phyloP scores from a whole-genome alignment of 148 eudicot genomes.

The Amaranthus palmeri region DNA sequence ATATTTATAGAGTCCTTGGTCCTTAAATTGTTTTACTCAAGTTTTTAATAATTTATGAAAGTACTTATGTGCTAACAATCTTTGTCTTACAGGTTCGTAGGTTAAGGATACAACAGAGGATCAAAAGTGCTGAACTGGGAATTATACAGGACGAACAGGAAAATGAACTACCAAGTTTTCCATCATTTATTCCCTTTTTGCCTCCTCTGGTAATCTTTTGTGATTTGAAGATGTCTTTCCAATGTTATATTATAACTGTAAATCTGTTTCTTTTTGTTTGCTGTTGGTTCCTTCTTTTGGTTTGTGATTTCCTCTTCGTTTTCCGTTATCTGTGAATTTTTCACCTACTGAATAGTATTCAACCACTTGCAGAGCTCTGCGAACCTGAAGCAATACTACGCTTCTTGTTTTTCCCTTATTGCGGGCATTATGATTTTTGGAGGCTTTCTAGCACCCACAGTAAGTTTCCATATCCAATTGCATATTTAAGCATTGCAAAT shows the following conservation, averaged over 20 bases:
- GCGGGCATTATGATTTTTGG: slow-evolving; percentile 74
- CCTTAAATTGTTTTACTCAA: not conserved
- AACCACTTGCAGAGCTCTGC: slow-evolving; percentile 53
- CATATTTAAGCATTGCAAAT: not conserved
- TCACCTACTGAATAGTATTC: slow-evolving; percentile 14
- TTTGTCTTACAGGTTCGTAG: slow-evolving; percentile 64
- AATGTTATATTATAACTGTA: not conserved
- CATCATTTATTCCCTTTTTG: slow-evolving; percentile 92
- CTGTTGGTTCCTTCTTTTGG: slow-evolving; percentile 1
- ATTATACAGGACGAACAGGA: slow-evolving; percentile 65
- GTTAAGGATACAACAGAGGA: slow-evolving; percentile 86
- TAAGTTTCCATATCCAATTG: slow-evolving; percentile 36
- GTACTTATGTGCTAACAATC: not conserved
- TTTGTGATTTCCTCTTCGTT: not conserved
- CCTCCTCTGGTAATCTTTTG: slow-evolving; percentile 70
- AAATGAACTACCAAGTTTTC: slow-evolving; percentile 79
- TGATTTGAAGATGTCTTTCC: not conserved
- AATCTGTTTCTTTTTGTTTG: not conserved
- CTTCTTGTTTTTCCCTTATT: slow-evolving; percentile 76
- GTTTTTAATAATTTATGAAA: not conserved
- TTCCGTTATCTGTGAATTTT: not conserved
- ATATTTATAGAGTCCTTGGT: not conserved
- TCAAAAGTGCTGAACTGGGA: slow-evolving; percentile 73
- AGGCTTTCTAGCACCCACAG: slow-evolving; percentile 84
- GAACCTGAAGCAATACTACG: slow-evolving; percentile 77